phyloP scores from a whole-genome alignment of 2,329 filamentous ascomycete species.

The Colletotrichum cereale region DNA sequence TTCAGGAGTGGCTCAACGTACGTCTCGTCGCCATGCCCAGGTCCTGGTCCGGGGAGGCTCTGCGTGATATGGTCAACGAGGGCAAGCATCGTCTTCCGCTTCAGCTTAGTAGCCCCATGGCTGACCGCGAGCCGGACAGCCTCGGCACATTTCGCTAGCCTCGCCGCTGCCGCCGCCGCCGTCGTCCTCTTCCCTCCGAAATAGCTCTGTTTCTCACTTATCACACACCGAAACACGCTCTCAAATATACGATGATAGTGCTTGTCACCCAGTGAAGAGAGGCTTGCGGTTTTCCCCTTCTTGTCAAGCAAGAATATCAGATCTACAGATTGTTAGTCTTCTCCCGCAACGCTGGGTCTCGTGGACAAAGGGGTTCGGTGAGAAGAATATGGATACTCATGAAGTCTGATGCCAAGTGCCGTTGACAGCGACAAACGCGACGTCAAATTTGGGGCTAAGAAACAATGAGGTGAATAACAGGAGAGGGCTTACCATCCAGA shows the following conservation, averaged over 20 bases:
- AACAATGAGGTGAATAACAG: background rate
- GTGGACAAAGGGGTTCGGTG: background rate
- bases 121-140: slow-evolving; percentile 80
- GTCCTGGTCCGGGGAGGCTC: slow-evolving; percentile 70
- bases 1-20: slow-evolving; percentile 78
- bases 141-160: slow-evolving; percentile 77
- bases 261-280: slow-evolving; percentile 70
- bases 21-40: slow-evolving; percentile 62
- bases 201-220: slow-evolving; percentile 76
- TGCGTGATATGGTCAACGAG: slow-evolving; percentile 87
- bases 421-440: no score
- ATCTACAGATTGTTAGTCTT: slow-evolving; percentile 45
- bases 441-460: background rate
- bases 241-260: slow-evolving; percentile 87
- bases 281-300: slow-evolving; percentile 50
- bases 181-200: slow-evolving; percentile 66
- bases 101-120: slow-evolving; percentile 75
- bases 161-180: slow-evolving; percentile 62
- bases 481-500: slow-evolving; percentile 52
- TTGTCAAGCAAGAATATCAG: slow-evolving; percentile 54
- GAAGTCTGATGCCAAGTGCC: background rate
- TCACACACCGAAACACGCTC: slow-evolving; percentile 77
- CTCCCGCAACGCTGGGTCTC: background rate
- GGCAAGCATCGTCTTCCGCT: slow-evolving; percentile 81
- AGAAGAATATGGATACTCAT: background rate